Percentiles rank a stretch among this genome's conserved stretches.
phyloP scores from a whole-genome alignment of 352 stramenopile species.

The Phytopythium helicoides region DNA sequence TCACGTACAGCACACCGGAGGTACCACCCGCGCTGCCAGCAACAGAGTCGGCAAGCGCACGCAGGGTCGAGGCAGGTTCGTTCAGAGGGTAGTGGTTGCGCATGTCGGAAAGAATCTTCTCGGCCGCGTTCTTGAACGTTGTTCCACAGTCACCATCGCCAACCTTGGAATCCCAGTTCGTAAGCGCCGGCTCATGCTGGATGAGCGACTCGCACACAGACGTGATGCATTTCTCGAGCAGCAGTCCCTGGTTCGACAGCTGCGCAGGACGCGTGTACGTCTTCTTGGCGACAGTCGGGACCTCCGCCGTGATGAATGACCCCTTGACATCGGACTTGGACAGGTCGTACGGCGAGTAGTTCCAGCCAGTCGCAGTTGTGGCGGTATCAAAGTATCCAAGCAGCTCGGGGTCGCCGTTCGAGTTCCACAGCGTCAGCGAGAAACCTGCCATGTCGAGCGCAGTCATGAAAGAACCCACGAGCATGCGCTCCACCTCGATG shows the following conservation, averaged over 20 bases:
- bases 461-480: slow-evolving; percentile 96
- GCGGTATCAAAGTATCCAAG: slow-evolving; percentile 57
- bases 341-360: slow-evolving; percentile 46
- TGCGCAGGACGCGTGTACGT: slow-evolving; percentile 36
- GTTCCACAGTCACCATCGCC: slow-evolving; percentile 97
- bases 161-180: slow-evolving; percentile 94
- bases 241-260: slow-evolving; percentile 31
- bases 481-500: slow-evolving; percentile 81
- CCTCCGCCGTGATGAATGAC: slow-evolving; percentile 31
- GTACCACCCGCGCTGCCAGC: slow-evolving; percentile 90
- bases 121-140: slow-evolving; percentile 93
- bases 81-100: slow-evolving; percentile 59
- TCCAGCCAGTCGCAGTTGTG: slow-evolving; percentile 65
- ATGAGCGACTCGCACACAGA: slow-evolving; percentile 79
- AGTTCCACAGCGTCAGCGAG: slow-evolving; percentile 87
- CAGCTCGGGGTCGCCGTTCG: slow-evolving; percentile 54
- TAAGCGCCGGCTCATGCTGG: slow-evolving; percentile 89
- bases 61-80: slow-evolving; percentile 49
- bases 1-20: slow-evolving; percentile 92
- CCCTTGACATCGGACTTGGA: slow-evolving; percentile 25
- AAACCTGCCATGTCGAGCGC: slow-evolving; percentile 97
- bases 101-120: slow-evolving; percentile 76
- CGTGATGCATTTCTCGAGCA: slow-evolving; percentile 61
- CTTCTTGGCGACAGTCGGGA: slow-evolving; percentile 18
- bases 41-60: slow-evolving; percentile 61